phyloP scores from a whole-genome alignment of 2,329 filamentous ascomycete species.

The Talaromyces pinophilus region DNA sequence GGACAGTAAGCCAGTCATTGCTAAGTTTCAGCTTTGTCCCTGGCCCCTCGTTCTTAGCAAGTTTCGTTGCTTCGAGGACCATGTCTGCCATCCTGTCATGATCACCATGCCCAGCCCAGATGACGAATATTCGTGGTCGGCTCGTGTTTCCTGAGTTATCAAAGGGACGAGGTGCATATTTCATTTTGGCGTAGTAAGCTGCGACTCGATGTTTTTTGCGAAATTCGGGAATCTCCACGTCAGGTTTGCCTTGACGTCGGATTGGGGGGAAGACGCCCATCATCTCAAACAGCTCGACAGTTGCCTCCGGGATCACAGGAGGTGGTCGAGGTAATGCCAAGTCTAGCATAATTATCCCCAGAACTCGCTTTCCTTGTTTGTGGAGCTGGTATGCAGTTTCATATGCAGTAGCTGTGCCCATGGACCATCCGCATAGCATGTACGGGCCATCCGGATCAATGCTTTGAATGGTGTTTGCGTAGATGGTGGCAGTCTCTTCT shows the following conservation, averaged over 20 bases:
- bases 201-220: constrained; percentile 2
- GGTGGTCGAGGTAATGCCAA: constrained; percentile 7
- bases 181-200: constrained; percentile 9
- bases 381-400: constrained; percentile 11
- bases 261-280: constrained; percentile 5
- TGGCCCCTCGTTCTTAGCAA: background rate
- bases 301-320: constrained; percentile 9
- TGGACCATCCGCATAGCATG: constrained; percentile 7
- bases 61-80: constrained; percentile 5
- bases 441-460: constrained; percentile 7
- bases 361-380: background rate
- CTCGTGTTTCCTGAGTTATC: background rate
- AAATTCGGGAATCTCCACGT: constrained; percentile 8
- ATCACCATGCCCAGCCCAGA: constrained; percentile 8
- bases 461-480: constrained; percentile 4
- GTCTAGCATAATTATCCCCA: constrained; percentile 9
- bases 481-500: constrained; percentile 11
- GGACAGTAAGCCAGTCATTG: constrained; percentile 5
- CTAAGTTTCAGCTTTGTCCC: background rate
- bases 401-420: constrained; percentile 7
- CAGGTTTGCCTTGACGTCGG: constrained; percentile 1
- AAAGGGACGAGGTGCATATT: constrained; percentile 5
- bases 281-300: constrained; percentile 5
- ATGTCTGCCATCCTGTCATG: constrained; percentile 7
- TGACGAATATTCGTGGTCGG: background rate